phyloP scores from a whole-genome alignment of 495 filamentous ascomycete species.

The Hyaloscypha variabilis region DNA sequence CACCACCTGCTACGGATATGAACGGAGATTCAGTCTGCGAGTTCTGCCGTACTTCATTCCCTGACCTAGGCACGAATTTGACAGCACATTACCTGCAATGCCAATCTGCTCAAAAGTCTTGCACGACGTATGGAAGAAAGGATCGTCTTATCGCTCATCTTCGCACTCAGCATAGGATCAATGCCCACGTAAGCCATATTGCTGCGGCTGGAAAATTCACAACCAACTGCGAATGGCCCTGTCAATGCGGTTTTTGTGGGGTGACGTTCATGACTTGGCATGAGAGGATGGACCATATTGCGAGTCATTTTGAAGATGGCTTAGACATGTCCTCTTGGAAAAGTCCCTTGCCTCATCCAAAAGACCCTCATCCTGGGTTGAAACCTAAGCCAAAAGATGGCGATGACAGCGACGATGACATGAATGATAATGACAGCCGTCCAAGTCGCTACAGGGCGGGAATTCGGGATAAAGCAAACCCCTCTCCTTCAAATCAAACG shows the following conservation, averaged over 20 bases:
- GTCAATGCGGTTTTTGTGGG: slow-evolving; percentile 13
- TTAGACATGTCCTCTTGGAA: slow-evolving; percentile 3
- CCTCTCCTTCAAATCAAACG: not conserved
- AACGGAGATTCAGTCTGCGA: slow-evolving; percentile 10
- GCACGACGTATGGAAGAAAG: not conserved
- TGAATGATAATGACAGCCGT: not conserved
- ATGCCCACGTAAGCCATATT: not conserved
- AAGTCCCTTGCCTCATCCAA: not conserved
- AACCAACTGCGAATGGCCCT: slow-evolving; percentile 10
- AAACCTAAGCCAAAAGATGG: not conserved
- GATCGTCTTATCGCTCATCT: slow-evolving; percentile 14
- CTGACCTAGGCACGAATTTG: not conserved
- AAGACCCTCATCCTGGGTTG: not conserved
- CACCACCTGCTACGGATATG: not conserved
- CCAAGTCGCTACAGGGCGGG: not conserved
- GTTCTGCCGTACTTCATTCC: slow-evolving; percentile 10
- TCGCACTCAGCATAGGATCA: slow-evolving; percentile 3
- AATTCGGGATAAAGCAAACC: not conserved
- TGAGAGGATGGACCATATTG: slow-evolving; percentile 20
- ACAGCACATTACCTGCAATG: slow-evolving; percentile 12
- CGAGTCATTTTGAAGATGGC: slow-evolving; percentile 1
- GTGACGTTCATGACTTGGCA: slow-evolving; percentile 14
- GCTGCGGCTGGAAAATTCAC: not conserved
- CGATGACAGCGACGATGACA: slow-evolving; percentile 8
- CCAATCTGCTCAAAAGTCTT: not conserved